Conservation (phyloP, 441 rosid genomes). For the Croton laevigatus region DNA sequence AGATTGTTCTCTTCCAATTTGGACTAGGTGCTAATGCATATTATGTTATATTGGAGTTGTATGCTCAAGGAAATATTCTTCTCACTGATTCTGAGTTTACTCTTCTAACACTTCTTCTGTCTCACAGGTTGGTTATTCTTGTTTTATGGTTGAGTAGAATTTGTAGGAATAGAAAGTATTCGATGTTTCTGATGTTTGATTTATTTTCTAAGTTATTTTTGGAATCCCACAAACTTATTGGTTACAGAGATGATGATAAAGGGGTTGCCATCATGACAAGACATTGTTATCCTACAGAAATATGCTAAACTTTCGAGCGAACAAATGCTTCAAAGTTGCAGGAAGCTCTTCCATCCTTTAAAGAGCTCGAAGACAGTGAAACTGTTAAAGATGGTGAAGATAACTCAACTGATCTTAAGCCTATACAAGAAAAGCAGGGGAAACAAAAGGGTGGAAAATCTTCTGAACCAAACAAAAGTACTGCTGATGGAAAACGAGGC, state of each 20-base stretch:
- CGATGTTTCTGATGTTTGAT: neutral
- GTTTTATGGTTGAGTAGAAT: neutral
- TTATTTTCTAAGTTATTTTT: neutral
- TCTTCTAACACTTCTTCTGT: slow-evolving; percentile 90
- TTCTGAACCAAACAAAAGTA: slow-evolving; percentile 38
- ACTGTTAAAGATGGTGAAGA: slow-evolving; percentile 37
- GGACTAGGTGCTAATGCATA: slow-evolving; percentile 87
- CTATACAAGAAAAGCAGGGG: slow-evolving; percentile 46
- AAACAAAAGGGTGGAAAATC: slow-evolving; percentile 56
- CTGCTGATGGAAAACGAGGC: slow-evolving; percentile 43
- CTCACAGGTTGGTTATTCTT: slow-evolving; percentile 67
- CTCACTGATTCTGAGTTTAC: slow-evolving; percentile 88
- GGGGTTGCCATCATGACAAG: slow-evolving; percentile 96
- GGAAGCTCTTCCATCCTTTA: slow-evolving; percentile 41
- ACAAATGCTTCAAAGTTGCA: slow-evolving; percentile 66
- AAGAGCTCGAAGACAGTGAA: slow-evolving; percentile 40
- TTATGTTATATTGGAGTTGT: slow-evolving; percentile 89
- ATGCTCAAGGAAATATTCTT: slow-evolving; percentile 94
- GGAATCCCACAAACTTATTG: slow-evolving; percentile 7
- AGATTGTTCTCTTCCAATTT: slow-evolving; percentile 94
- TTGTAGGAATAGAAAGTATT: neutral
- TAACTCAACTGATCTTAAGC: slow-evolving; percentile 29
- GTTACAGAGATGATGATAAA: slow-evolving; percentile 91
- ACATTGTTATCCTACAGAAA: slow-evolving; percentile 88
- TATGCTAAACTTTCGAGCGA: slow-evolving; percentile 75